Percentiles rank a stretch among this genome's conserved stretches.
These are phyloP conservation scores for Tylopilus orsonianus DNA, from an alignment of 1,284 basidiomycete genomes.

Conservation along the genomic window DNA sequence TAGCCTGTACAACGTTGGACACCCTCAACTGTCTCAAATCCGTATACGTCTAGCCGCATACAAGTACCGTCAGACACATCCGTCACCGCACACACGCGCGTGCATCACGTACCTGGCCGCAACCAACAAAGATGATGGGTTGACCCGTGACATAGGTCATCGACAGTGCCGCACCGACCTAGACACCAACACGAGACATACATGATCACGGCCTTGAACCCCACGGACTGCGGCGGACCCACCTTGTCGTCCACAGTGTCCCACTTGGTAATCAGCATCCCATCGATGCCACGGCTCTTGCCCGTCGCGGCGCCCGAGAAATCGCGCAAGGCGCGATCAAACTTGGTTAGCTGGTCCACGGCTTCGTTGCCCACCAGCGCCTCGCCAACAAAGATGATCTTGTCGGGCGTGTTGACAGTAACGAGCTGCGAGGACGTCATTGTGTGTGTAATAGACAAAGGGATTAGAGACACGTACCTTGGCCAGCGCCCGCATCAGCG, in stretches of 20 bases:
- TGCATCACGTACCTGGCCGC: constrained; percentile 73
- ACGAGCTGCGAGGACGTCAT: constrained; percentile 61
- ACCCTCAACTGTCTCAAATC: constrained; percentile 88
- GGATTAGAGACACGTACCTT: constrained; percentile 59
- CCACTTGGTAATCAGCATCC: constrained; percentile 96
- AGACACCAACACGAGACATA: constrained; percentile 2
- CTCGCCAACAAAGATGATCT: constrained; percentile 95
- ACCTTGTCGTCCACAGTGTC: constrained; percentile 95
- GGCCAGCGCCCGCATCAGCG: constrained; percentile 96
- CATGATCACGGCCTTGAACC: constrained; percentile 7
- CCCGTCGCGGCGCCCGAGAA: constrained; percentile 73
- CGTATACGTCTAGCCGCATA: constrained; percentile 70
- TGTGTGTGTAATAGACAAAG: neutral
- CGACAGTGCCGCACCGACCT: constrained; percentile 93
- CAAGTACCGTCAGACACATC: constrained; percentile 5
- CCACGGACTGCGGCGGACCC: constrained; percentile 24
- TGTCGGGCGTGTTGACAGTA: constrained; percentile 89
- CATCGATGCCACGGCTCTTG: constrained; percentile 87
- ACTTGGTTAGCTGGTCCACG: constrained; percentile 92
- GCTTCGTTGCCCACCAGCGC: constrained; percentile 96
- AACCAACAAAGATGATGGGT: constrained; percentile 94
- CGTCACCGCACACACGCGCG: constrained; percentile 3
- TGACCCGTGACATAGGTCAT: constrained; percentile 99
- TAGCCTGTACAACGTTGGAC: constrained; percentile 89
- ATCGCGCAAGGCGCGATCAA: constrained; percentile 87